These are phyloP conservation scores for Tuber brumale DNA, from an alignment of 495 filamentous ascomycete genomes.

Conservation along the genomic window DNA sequence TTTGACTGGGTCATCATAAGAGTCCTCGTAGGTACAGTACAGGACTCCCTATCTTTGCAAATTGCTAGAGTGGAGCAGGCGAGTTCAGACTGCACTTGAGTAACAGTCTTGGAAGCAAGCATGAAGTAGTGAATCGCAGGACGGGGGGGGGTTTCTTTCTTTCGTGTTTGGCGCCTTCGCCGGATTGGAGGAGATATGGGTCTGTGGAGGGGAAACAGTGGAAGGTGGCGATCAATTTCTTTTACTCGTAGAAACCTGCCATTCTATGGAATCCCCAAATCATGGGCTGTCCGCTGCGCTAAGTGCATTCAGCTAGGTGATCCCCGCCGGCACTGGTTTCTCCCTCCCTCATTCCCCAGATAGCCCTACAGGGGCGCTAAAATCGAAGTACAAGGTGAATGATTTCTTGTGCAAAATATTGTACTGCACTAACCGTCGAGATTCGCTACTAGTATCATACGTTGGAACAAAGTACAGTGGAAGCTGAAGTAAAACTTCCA, in stretches of 20 bases:
- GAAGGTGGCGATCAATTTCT: background rate
- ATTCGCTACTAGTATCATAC: too few relatives aligned
- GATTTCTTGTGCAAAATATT: too few relatives aligned
- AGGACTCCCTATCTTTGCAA: background rate
- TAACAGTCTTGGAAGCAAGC: background rate
- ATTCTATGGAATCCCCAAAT: background rate
- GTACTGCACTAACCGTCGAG: too few relatives aligned
- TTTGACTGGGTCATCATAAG: background rate
- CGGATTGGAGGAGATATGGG: background rate
- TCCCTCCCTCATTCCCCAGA: too few relatives aligned
- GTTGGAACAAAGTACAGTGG: too few relatives aligned
- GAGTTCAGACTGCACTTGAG: background rate
- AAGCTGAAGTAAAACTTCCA: too few relatives aligned
- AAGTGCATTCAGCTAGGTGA: background rate
- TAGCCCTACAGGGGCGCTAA: too few relatives aligned
- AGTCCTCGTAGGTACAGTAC: background rate
- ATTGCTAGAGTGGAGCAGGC: background rate
- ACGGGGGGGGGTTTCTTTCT: background rate
- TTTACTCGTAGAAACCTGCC: background rate
- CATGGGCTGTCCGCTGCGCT: background rate
- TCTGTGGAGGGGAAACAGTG: background rate
- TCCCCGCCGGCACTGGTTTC: background rate
- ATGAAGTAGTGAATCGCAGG: background rate
- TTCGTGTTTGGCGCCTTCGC: background rate
- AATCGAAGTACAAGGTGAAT: too few relatives aligned